Conservation (phyloP, 805 yeast species). For the Nakazawaea siamensis region DNA sequence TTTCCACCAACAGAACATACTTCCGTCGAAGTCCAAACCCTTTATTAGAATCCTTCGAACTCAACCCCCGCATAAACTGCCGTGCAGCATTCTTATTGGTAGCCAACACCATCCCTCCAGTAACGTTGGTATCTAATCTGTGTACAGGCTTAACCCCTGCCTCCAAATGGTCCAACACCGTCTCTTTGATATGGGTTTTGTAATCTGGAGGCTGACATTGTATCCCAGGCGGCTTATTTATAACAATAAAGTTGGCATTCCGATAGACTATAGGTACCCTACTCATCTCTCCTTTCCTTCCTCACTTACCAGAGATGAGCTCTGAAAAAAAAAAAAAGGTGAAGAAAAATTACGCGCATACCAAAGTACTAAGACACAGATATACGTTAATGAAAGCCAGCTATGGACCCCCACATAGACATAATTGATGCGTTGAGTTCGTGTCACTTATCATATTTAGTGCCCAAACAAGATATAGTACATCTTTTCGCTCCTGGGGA, state of each 20-base stretch:
- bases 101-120: conserved; percentile 32
- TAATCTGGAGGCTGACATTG: conserved; percentile 23
- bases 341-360: too few species aligned
- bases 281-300: not conserved
- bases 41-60: conserved; percentile 22
- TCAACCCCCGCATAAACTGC: conserved; percentile 23
- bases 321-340: too few species aligned
- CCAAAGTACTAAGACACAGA: too few species aligned
- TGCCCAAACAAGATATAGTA: conserved; percentile 29
- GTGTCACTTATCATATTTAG: conserved; percentile 26
- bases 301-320: not conserved
- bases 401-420: conserved; percentile 9
- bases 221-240: conserved; percentile 29
- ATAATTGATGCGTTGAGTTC: conserved; percentile 17
- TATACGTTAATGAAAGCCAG: too few species aligned
- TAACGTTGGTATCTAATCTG: conserved; percentile 29
- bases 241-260: conserved; percentile 17
- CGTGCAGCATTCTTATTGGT: conserved; percentile 23
- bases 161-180: conserved; percentile 7
- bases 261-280: conserved; percentile 8
- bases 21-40: conserved; percentile 26
- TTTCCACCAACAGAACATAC: conserved; percentile 22
- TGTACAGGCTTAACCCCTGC: conserved; percentile 23
- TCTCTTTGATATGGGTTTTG: conserved; percentile 9
- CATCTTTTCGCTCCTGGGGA: conserved; percentile 21